Evolutionary conservation across 345 rosid species (phyloP).

Genomic region (Salix brachista): DNA sequence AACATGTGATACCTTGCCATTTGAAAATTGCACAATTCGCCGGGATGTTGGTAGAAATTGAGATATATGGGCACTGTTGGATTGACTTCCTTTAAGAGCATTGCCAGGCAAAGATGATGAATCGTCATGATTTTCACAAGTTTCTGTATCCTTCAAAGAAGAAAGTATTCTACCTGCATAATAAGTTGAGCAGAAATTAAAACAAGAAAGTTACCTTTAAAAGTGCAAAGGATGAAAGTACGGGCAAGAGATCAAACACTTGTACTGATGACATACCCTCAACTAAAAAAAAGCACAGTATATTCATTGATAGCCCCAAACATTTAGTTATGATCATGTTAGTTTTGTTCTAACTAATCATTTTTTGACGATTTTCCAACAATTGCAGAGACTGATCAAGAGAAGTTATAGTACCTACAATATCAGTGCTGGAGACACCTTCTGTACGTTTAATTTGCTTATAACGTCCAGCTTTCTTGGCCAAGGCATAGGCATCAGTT

Average conservation of each 20-base stretch:
- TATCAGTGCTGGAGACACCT: slow-evolving; percentile 98
- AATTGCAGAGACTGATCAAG: slow-evolving; percentile 6
- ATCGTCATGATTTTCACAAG: slow-evolving; percentile 27
- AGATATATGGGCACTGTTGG: slow-evolving; percentile 43
- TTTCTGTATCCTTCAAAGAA: slow-evolving; percentile 40
- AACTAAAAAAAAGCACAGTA: background rate
- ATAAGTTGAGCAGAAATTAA: background rate
- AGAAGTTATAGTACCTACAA: slow-evolving; percentile 64
- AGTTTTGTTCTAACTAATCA: background rate
- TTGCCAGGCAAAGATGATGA: slow-evolving; percentile 31
- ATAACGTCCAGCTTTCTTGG: slow-evolving; percentile 87
- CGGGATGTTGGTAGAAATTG: slow-evolving; percentile 94
- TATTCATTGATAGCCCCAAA: background rate
- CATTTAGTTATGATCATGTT: background rate
- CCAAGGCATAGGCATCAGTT: slow-evolving; percentile 85
- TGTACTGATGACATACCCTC: background rate
- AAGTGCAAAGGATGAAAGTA: background rate
- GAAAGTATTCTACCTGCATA: slow-evolving; percentile 77
- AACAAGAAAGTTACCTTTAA: background rate
- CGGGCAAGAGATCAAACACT: background rate
- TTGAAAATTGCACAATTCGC: slow-evolving; percentile 93
- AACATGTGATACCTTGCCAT: slow-evolving; percentile 60
- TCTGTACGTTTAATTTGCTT: slow-evolving; percentile 97
- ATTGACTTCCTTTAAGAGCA: slow-evolving; percentile 15
- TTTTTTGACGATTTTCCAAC: background rate